Base-by-base conservation (phyloP, 176 grass and related monocot genomes). In the Poa pratensis region DNA sequence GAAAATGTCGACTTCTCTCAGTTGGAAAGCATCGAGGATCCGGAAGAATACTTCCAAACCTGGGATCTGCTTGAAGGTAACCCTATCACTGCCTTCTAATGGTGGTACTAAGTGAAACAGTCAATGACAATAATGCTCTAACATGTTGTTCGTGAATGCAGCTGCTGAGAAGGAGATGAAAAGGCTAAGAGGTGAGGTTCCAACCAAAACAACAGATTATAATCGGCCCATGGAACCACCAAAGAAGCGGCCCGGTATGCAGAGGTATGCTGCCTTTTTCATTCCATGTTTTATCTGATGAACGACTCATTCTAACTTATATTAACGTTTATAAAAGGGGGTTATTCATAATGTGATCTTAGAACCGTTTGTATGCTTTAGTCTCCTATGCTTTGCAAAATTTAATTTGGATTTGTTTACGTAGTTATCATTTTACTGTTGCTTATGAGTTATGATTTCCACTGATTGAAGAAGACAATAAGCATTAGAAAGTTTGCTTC, bases 161-260 rank as follows among this genome's bases (percentile, higher is more conserved):
- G 93, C 86, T 66, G 87, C 93, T 39, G 85, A 90, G 5, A 80
- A 67, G 45, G 93, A 90, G 60, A 70, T 92, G 10, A 88, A 78
- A 70, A 72, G 43, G 16, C 50, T 94, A 53, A 82, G 80, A 27
- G 90, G 93, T 11, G 87, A 59, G 69, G 39, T 22, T 86, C 45
- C 61, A 20, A 74, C 74, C 9, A 11, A 89, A 62, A n/a, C 3
- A 8, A 4, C 45, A 75, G 34, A 88, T 34, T 76, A 69, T 81
- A 55, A 80, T 49, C 61, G 69, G 26, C 57, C 77, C 74, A 64
- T 78, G 0, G 37, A 30, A 32, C 39, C 65, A 74, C 79, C 79
- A 5, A 80, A 75, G 77, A 84, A 49, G 35, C 79, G 88, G 12
- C 80, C 77, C 80, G 83, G 82, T 73, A 70, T 90, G 37, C 5